These are phyloP conservation scores for Cladorrhinum samala DNA, from an alignment of 495 filamentous ascomycete species.

Conservation along the genomic window DNA sequence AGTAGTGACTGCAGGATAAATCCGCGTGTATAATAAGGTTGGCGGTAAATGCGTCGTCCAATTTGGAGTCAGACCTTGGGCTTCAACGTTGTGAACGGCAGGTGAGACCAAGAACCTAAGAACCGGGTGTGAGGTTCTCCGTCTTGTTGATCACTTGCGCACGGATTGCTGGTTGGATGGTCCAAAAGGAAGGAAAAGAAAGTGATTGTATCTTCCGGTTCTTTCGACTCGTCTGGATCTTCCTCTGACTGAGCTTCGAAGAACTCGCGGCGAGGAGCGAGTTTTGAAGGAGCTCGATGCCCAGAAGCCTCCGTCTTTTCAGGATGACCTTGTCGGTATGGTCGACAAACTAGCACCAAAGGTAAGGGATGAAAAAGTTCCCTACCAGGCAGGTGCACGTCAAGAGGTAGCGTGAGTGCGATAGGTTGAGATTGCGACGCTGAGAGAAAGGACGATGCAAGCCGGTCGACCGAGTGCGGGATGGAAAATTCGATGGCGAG, in stretches of 20 bases:
- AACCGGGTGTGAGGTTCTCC: not conserved
- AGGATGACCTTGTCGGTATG: slow-evolving; percentile 10
- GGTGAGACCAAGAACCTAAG: slow-evolving; percentile 11
- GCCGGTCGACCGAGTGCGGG: not conserved
- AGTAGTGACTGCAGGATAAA: slow-evolving; percentile 16
- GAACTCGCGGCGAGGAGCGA: too few species aligned
- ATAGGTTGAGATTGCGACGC: not conserved
- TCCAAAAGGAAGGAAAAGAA: not conserved
- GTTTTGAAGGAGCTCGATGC: not conserved
- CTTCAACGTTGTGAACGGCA: too few species aligned
- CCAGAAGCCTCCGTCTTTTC: not conserved
- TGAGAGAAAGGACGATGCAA: slow-evolving; percentile 1
- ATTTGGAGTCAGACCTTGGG: not conserved
- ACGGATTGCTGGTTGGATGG: not conserved
- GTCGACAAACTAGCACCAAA: too few species aligned
- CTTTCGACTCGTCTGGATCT: not conserved
- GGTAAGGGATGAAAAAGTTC: too few species aligned
- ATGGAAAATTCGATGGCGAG: not conserved
- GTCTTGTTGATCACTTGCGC: too few species aligned
- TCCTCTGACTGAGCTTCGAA: too few species aligned
- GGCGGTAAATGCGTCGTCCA: not conserved
- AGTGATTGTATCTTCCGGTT: not conserved
- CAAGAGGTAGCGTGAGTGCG: not conserved
- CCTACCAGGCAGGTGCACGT: too few species aligned
- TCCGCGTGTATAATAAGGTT: not conserved